Conservation (phyloP, 805 yeast species). For the Candida chilensis region DNA sequence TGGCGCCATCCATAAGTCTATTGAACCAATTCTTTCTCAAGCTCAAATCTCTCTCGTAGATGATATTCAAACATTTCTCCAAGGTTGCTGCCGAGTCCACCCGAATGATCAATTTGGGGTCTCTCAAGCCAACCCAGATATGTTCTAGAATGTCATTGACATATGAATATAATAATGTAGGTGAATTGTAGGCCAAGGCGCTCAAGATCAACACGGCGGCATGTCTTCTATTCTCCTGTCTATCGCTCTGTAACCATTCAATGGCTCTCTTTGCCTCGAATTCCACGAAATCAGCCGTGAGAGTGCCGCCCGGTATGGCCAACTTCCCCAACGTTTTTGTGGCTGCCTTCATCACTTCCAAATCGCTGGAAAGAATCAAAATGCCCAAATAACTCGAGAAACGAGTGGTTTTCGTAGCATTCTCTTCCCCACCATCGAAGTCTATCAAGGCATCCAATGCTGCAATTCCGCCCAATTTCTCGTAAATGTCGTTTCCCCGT, state of each 20-base stretch:
- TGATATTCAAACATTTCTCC: conserved; percentile 68
- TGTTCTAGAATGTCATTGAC: conserved; percentile 72
- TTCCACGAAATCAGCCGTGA: conserved; percentile 89
- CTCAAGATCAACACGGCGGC: conserved; percentile 82
- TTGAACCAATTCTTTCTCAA: conserved; percentile 70
- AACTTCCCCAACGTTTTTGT: conserved; percentile 81
- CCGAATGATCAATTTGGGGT: conserved; percentile 65
- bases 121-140: conserved; percentile 84
- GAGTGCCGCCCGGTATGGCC: conserved; percentile 82
- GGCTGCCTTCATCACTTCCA: conserved; percentile 79
- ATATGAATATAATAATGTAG: conserved; percentile 72
- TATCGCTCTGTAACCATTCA: conserved; percentile 87
- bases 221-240: conserved; percentile 79
- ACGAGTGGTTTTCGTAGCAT: conserved; percentile 81
- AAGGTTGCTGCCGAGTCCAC: conserved; percentile 79
- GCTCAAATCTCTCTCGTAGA: conserved; percentile 68
- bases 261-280: conserved; percentile 82
- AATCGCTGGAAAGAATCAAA: conserved; percentile 73
- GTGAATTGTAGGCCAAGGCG: conserved; percentile 80
- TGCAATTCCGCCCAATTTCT: conserved; percentile 81
- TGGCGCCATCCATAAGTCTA: conserved; percentile 59
- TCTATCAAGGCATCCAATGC: conserved; percentile 87
- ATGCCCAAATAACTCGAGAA: conserved; percentile 83
- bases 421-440: conserved; percentile 77
- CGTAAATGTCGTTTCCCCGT: conserved; percentile 61